Conservation (phyloP, 176 grass and related monocot genomes). For the Aegilops longissima region DNA sequence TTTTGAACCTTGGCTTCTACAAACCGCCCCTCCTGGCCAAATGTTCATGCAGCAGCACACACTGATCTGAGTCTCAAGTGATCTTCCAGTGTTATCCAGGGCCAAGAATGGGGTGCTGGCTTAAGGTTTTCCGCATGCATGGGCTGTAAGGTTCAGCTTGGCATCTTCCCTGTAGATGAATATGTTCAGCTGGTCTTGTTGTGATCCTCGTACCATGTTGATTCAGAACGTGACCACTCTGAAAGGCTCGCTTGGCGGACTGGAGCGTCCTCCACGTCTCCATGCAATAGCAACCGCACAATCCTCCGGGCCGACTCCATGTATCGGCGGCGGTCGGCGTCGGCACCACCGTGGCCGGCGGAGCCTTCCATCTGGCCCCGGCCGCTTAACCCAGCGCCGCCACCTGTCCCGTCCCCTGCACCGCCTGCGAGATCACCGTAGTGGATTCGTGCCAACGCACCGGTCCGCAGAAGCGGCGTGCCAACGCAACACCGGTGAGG, state of each 20-base stretch:
- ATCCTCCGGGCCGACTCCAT: background rate
- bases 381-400: background rate
- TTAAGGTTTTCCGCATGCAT: background rate
- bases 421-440: background rate
- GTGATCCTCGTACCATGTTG: background rate
- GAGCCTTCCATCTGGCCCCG: background rate
- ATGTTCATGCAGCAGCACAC: background rate
- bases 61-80: background rate
- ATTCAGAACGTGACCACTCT: background rate
- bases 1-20: too few species aligned
- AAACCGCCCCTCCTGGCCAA: background rate
- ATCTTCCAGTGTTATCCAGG: background rate
- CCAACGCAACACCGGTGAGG: too few species aligned
- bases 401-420: background rate
- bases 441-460: background rate
- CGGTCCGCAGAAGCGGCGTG: too few species aligned
- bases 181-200: background rate
- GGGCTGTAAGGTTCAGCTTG: background rate
- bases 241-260: background rate
- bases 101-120: background rate
- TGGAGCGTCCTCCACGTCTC: background rate
- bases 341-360: background rate
- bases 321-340: background rate
- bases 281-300: background rate
- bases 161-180: background rate